Evolutionary conservation across 495 filamentous ascomycete genomes (phyloP), one percentile per base, ranked within the genome.

Genomic region (Aspergillus bertholletiae): DNA sequence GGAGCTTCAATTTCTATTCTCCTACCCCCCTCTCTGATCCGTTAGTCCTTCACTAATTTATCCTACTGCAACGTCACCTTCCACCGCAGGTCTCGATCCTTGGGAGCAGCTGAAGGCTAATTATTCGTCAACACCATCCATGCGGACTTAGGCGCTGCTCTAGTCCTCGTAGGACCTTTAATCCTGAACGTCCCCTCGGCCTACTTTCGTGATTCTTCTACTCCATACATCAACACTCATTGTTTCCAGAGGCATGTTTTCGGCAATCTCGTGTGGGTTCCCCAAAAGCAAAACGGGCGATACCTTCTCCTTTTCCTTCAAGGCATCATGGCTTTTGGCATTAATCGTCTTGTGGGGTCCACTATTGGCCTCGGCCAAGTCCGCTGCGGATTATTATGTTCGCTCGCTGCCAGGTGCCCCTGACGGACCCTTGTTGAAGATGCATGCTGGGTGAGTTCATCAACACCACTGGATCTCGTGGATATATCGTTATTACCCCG

Each of bases 371-470:
- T 56, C 73, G 9, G 80, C 79, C n/a, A 80, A 78, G 57, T 78
- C 80, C 3, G 86, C 92, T 23, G 89, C 84, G 20, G 94, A 97
- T 68, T 98, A 96, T 71, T 98, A 87, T 74, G 86, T 98, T 21
- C 80, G 82, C 54, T 81, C 80, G 8, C 75, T 98, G 18, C 94
- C 94, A 4, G 94, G 94, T 28, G 84, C 84, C n/a, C 94, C 94
- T 13, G 78, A 84, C 34, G 88, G 87, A 0, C 88, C 91, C 8
- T 67, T 91, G 53, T 66, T 95, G 59, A 97, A 96, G 76, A 97
- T 97, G 92, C 93, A 97, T 79, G 94, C 94, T 72, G 94, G 93
- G 92, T 97, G 71, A 76, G 88, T 75, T 35, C 37, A 49, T 47
- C 40, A 44, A 35, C 30, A 46, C 49, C 24, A 37, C 1, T 5